phyloP scores from a whole-genome alignment of 2,329 filamentous ascomycete species.

The Xylariales sp. region DNA sequence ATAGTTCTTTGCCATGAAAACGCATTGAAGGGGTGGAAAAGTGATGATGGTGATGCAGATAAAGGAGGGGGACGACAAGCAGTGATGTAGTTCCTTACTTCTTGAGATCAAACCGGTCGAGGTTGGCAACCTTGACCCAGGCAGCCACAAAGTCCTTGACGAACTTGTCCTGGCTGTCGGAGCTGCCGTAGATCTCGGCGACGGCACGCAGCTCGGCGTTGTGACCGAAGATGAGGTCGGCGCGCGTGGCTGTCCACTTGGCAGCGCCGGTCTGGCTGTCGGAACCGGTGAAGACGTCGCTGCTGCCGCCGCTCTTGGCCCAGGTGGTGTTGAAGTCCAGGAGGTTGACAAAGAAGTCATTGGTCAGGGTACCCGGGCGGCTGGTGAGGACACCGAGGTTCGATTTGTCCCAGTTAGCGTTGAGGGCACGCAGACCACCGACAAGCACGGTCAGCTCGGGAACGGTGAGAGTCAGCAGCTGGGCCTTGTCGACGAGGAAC shows the following conservation, averaged over 20 bases:
- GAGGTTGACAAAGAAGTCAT: constrained; percentile 80
- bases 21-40: too few relatives aligned
- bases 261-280: constrained; percentile 62
- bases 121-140: constrained; percentile 72
- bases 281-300: constrained; percentile 57
- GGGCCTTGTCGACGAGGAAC: constrained; percentile 66
- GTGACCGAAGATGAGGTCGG: constrained; percentile 68
- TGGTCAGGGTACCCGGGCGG: constrained; percentile 64
- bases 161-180: constrained; percentile 59
- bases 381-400: constrained; percentile 64
- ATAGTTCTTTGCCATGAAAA: too few relatives aligned
- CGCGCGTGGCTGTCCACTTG: constrained; percentile 67
- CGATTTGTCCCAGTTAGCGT: constrained; percentile 69
- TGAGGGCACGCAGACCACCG: constrained; percentile 67
- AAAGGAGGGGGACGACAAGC: too few relatives aligned
- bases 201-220: constrained; percentile 69
- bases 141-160: constrained; percentile 66
- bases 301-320: constrained; percentile 46
- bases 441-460: constrained; percentile 69
- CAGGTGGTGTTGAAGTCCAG: constrained; percentile 64
- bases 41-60: too few relatives aligned
- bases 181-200: constrained; percentile 63
- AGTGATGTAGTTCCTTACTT: too few relatives aligned
- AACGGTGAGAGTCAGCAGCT: constrained; percentile 65
- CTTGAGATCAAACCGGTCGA: constrained; percentile 64